Evolutionary conservation across 257 asterid species (phyloP).

Genomic region (Capsicum pubescens): DNA sequence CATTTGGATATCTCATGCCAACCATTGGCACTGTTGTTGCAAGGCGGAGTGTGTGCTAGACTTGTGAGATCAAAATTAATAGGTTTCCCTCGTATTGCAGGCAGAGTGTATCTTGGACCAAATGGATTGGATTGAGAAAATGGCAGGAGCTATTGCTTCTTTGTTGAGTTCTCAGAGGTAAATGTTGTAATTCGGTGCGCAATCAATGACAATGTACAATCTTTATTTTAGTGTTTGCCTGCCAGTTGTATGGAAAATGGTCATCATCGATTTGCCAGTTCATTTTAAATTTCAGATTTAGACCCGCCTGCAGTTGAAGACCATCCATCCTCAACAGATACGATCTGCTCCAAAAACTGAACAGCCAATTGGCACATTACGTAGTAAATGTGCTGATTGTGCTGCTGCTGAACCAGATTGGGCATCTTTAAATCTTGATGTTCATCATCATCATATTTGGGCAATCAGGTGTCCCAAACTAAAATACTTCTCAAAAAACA

Average conservation of each 20-base stretch:
- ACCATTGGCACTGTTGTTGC: conserved; percentile 16
- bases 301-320: conserved; percentile 90
- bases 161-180: conserved; percentile 95
- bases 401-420: conserved; percentile 97
- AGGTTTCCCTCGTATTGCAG: conserved; percentile 60
- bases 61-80: conserved; percentile 33
- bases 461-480: too few relatives aligned
- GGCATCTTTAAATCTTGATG: conserved; percentile 98
- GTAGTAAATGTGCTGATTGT: conserved; percentile 93
- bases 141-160: conserved; percentile 97
- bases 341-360: conserved; percentile 66
- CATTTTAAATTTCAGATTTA: conserved; percentile 87
- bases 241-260: conserved; percentile 92
- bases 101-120: conserved; percentile 99
- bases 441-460: conserved; percentile 44
- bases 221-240: conserved; percentile 64
- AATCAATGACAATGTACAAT: not conserved
- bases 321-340: conserved; percentile 71
- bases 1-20: conserved; percentile 33
- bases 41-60: conserved; percentile 9
- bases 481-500: too few relatives aligned
- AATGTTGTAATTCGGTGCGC: conserved; percentile 1
- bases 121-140: conserved; percentile 99
- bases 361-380: conserved; percentile 85
- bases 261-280: conserved; percentile 91